Evolutionary conservation across 805 yeast genomes (phyloP).

Genomic region (Lachancea waltii): DNA sequence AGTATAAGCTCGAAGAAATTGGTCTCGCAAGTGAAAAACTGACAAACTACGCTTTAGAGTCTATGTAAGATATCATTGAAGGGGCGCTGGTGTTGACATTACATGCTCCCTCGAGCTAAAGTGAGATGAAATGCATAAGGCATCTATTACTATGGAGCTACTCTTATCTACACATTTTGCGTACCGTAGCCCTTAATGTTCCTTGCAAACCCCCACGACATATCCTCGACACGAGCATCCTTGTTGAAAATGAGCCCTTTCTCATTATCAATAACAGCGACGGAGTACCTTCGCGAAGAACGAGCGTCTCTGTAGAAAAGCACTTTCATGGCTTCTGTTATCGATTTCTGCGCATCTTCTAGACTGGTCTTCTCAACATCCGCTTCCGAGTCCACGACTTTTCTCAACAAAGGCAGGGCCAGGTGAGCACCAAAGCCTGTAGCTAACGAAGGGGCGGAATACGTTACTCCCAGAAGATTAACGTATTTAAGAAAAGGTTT

Average conservation of each 20-base stretch:
- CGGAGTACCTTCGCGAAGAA: constrained; percentile 75
- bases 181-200: constrained; percentile 89
- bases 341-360: constrained; percentile 68
- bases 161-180: constrained; percentile 39
- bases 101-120: no score
- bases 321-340: constrained; percentile 86
- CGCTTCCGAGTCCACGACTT: constrained; percentile 69
- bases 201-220: constrained; percentile 87
- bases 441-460: constrained; percentile 80
- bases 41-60: no score
- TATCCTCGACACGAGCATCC: constrained; percentile 59
- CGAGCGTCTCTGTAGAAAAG: constrained; percentile 95
- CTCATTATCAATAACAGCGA: constrained; percentile 67
- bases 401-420: constrained; percentile 87
- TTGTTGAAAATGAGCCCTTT: constrained; percentile 60
- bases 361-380: constrained; percentile 66
- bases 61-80: no score
- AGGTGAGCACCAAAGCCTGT: constrained; percentile 96
- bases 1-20: no score
- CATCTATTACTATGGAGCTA: no score
- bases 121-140: no score
- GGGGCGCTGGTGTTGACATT: no score
- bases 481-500: constrained; percentile 78
- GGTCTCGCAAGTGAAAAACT: no score
- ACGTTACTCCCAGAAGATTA: constrained; percentile 87